phyloP scores from a whole-genome alignment of 2,329 filamentous ascomycete genomes.

The Sphaerulina vaccinii region DNA sequence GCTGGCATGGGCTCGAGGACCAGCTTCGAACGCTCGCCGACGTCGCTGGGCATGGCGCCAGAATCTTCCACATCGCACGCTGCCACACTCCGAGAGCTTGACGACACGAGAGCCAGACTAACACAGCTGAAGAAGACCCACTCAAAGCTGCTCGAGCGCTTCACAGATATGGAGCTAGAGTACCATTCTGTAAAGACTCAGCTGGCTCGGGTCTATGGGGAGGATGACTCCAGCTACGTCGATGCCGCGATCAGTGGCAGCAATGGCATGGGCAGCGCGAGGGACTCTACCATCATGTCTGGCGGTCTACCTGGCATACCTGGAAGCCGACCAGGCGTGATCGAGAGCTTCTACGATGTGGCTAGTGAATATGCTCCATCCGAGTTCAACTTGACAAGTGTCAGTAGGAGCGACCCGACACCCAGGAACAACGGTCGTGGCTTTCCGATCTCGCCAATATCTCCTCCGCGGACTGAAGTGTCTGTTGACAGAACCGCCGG shows the following conservation, averaged over 20 bases:
- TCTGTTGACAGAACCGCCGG: slow-evolving; percentile 24
- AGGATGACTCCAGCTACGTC: slow-evolving; percentile 9
- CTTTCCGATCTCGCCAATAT: slow-evolving; percentile 18
- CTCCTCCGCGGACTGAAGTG: slow-evolving; percentile 26
- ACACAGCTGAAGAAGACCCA: slow-evolving; percentile 54
- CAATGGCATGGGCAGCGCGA: slow-evolving; percentile 1
- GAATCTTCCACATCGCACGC: slow-evolving; percentile 8
- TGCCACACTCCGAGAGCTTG: slow-evolving; percentile 38
- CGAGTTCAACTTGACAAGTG: slow-evolving; percentile 14
- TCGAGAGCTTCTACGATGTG: slow-evolving; percentile 28
- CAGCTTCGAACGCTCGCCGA: slow-evolving; percentile 15
- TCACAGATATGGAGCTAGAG: slow-evolving; percentile 48
- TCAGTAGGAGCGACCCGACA: slow-evolving; percentile 29
- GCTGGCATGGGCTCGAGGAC: slow-evolving; percentile 24
- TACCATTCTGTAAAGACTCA: slow-evolving; percentile 33
- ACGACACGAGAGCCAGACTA: slow-evolving; percentile 49
- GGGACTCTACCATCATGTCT: slow-evolving; percentile 19
- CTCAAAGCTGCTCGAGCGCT: slow-evolving; percentile 50
- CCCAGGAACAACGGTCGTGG: slow-evolving; percentile 12
- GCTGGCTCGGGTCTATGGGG: slow-evolving; percentile 26
- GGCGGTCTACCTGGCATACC: slow-evolving; percentile 19
- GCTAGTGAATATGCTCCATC: slow-evolving; percentile 24
- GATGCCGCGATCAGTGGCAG: slow-evolving; percentile 3
- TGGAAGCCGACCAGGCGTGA: slow-evolving; percentile 16
- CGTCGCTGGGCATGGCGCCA: not conserved